Evolutionary conservation across 2,329 filamentous ascomycete genomes (phyloP).

Genomic region (Talaromyces sp.): DNA sequence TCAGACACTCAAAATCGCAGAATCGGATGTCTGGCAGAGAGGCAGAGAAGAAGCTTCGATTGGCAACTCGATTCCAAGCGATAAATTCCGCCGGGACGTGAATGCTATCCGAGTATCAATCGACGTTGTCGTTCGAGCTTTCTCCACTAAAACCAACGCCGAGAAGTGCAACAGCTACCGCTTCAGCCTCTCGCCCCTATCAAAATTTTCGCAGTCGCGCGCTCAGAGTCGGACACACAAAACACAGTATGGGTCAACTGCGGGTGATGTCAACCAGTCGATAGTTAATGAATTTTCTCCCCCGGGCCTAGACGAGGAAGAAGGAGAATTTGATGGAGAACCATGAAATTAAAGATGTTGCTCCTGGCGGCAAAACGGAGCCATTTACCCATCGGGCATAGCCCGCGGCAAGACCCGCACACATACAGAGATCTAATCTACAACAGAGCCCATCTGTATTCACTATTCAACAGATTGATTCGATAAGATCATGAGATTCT

Average conservation of each 20-base stretch:
- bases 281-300: neutral
- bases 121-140: neutral
- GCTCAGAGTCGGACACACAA: neutral
- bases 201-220: neutral
- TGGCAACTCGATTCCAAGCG: neutral
- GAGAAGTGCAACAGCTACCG: neutral
- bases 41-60: neutral
- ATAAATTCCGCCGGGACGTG: neutral
- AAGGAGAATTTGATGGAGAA: constrained; percentile 8
- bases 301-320: neutral
- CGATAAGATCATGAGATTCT: neutral
- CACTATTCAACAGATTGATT: neutral
- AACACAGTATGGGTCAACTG: neutral
- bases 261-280: neutral
- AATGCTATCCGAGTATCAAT: neutral
- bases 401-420: constrained; percentile 18
- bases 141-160: neutral
- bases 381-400: constrained; percentile 16
- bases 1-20: no score
- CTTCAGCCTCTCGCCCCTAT: neutral
- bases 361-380: constrained; percentile 19
- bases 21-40: neutral
- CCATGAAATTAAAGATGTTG: constrained; percentile 4
- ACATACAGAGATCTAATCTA: no score
- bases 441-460: no score